These are phyloP conservation scores for Geoglossum cookeanum DNA, from an alignment of 2,329 filamentous ascomycete species.

Conservation along the genomic window DNA sequence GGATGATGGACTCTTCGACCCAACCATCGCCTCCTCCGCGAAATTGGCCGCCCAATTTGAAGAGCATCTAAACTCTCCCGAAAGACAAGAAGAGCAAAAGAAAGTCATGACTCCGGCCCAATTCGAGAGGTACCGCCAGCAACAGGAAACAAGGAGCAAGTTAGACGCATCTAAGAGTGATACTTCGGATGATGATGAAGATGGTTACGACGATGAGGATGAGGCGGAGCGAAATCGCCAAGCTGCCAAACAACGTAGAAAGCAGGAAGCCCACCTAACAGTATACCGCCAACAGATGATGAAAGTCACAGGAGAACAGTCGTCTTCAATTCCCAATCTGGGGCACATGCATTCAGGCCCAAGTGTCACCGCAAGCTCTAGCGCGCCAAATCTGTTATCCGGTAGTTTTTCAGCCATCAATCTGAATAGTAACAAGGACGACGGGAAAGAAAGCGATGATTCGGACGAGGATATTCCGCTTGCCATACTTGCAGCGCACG, in stretches of 20 bases:
- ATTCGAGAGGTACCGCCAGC: slow-evolving; percentile 60
- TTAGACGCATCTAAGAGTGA: slow-evolving; percentile 36
- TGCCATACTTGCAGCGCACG: slow-evolving; percentile 72
- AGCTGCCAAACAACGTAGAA: slow-evolving; percentile 56
- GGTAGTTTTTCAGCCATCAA: slow-evolving; percentile 17
- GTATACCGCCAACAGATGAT: slow-evolving; percentile 92
- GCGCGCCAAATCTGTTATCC: slow-evolving; percentile 30
- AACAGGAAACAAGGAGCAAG: slow-evolving; percentile 35
- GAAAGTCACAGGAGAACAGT: slow-evolving; percentile 69
- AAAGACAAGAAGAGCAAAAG: slow-evolving; percentile 19
- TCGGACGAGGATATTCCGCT: slow-evolving; percentile 80
- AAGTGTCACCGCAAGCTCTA: slow-evolving; percentile 32
- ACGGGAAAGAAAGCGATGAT: slow-evolving; percentile 29
- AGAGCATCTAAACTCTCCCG: background rate
- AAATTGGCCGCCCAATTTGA: slow-evolving; percentile 1
- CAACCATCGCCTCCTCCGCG: background rate
- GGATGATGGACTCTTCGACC: background rate
- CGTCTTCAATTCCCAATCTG: slow-evolving; percentile 9
- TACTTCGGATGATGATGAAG: slow-evolving; percentile 37
- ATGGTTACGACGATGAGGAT: slow-evolving; percentile 57
- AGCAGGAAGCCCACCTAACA: slow-evolving; percentile 77
- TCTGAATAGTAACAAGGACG: slow-evolving; percentile 9
- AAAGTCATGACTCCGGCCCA: slow-evolving; percentile 84
- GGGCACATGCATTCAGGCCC: slow-evolving; percentile 11
- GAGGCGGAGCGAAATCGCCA: slow-evolving; percentile 57